phyloP scores from a whole-genome alignment of 2,329 filamentous ascomycete species.

The Penicillium sp. region DNA sequence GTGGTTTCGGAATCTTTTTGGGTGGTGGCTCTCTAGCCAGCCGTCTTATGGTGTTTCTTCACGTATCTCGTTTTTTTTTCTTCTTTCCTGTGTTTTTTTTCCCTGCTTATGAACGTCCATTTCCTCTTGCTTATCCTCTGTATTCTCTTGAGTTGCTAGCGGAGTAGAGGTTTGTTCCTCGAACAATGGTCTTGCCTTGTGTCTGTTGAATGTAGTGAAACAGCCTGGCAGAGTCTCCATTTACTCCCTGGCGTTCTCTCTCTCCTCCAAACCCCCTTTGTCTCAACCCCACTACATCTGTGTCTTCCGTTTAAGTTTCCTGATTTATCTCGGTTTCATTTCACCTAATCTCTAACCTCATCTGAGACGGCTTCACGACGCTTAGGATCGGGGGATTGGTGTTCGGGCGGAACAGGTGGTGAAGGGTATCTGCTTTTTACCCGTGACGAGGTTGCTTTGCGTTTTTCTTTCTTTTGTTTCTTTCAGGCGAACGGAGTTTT shows the following conservation, averaged over 20 bases:
- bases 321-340: constrained; percentile 25
- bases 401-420: constrained; percentile 29
- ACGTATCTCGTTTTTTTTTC: constrained; percentile 17
- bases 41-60: constrained; percentile 27
- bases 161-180: constrained; percentile 7
- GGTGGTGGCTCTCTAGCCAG: constrained; percentile 22
- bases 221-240: constrained; percentile 24
- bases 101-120: constrained; percentile 22
- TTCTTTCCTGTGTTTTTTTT: constrained; percentile 16
- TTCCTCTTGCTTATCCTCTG: constrained; percentile 10
- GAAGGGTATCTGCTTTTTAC: constrained; percentile 16
- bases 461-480: constrained; percentile 10
- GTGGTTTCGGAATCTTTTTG: constrained; percentile 42
- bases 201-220: constrained; percentile 31
- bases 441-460: constrained; percentile 25
- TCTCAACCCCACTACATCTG: constrained; percentile 28
- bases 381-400: constrained; percentile 23
- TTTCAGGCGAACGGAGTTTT: constrained; percentile 28
- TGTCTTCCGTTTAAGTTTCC: constrained; percentile 21
- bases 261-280: constrained; percentile 8
- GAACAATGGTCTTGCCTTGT: constrained; percentile 9
- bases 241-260: constrained; percentile 3
- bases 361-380: constrained; percentile 21
- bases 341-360: constrained; percentile 25
- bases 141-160: constrained; percentile 13